Conservation (phyloP, 1,139 yeast genomes). For the Barnettozyma hawaiiensis region DNA sequence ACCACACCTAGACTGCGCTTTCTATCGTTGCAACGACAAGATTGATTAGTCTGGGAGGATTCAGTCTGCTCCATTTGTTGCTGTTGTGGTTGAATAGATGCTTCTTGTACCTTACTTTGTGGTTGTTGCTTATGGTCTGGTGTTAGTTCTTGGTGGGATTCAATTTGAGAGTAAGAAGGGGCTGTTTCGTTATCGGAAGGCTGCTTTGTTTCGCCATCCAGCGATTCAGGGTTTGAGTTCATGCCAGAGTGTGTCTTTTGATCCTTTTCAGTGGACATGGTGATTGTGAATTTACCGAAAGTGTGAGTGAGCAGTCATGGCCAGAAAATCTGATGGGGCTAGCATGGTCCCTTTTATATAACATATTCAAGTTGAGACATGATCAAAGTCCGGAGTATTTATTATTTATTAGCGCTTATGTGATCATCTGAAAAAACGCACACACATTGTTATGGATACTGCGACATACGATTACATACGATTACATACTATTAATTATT, state of each 20-base stretch:
- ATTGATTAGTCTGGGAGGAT: background rate
- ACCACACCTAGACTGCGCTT: background rate
- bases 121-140: background rate
- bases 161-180: background rate
- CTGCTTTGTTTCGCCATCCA: background rate
- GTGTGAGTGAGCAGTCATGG: background rate
- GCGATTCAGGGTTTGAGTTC: background rate
- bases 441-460: too few relatives aligned
- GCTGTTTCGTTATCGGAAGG: background rate
- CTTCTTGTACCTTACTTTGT: background rate
- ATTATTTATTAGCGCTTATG: too few relatives aligned
- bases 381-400: too few relatives aligned
- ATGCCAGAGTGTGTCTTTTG: background rate
- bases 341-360: too few relatives aligned
- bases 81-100: background rate
- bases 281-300: background rate
- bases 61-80: background rate
- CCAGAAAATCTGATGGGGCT: too few relatives aligned
- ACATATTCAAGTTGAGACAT: too few relatives aligned
- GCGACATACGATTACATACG: too few relatives aligned
- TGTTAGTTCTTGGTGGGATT: background rate
- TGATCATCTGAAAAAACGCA: too few relatives aligned
- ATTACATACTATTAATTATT: too few relatives aligned
- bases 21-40: background rate
- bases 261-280: background rate